These are phyloP conservation scores for Neofusicoccum kwambonambiense DNA, from an alignment of 2,329 filamentous ascomycete genomes.

Conservation along the genomic window DNA sequence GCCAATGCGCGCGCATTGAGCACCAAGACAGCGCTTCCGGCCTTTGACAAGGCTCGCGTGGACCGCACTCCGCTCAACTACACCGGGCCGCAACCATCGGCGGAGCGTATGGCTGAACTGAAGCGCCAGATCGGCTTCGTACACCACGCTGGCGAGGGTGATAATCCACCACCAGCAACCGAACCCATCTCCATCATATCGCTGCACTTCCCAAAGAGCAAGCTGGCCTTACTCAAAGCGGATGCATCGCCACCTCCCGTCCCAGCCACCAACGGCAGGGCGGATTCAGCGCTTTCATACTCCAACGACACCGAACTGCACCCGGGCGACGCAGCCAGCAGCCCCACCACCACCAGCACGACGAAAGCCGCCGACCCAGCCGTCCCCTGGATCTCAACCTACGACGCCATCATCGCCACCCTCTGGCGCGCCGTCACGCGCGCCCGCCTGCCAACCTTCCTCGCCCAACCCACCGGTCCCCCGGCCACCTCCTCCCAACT, in stretches of 20 bases:
- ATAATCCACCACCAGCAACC: not conserved
- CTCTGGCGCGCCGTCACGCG: conserved; percentile 25
- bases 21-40: conserved; percentile 18
- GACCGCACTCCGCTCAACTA: conserved; percentile 5
- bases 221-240: conserved; percentile 20
- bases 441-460: conserved; percentile 22
- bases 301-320: conserved; percentile 24
- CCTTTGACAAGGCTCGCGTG: conserved; percentile 11
- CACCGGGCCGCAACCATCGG: not conserved
- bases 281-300: not conserved
- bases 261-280: not conserved
- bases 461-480: not conserved
- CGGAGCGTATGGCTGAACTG: not conserved
- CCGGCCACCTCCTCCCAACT: conserved; percentile 17
- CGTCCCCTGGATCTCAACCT: conserved; percentile 24
- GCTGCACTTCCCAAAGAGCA: not conserved
- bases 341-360: conserved; percentile 21
- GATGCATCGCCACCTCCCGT: conserved; percentile 20
- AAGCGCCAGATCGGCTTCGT: not conserved
- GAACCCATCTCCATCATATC: not conserved
- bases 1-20: conserved; percentile 24
- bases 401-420: conserved; percentile 27
- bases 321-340: conserved; percentile 20
- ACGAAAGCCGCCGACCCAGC: not conserved
- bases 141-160: not conserved